Percentiles rank a stretch among this genome's conserved stretches.
Conservation (phyloP, 139 green algal genomes). For the Picochlorum sp. region DNA sequence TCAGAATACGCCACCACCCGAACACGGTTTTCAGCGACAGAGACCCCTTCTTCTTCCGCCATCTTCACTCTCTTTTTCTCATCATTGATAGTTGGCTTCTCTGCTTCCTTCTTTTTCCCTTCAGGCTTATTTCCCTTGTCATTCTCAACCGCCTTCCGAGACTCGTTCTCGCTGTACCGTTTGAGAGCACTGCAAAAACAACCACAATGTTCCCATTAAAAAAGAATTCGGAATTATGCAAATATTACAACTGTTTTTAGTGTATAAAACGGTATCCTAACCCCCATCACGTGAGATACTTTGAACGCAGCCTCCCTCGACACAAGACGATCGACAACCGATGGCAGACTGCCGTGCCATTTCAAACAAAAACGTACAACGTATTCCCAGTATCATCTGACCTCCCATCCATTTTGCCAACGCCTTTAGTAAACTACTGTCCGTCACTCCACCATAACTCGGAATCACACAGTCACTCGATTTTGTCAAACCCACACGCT, state of each 20-base stretch:
- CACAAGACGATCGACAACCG: no score
- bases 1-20: slow-evolving; percentile 24
- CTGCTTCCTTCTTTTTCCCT: not conserved
- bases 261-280: no score
- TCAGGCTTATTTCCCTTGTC: not conserved
- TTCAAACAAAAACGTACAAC: not conserved
- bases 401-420: not conserved
- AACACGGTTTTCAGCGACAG: slow-evolving; percentile 1
- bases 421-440: no score
- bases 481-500: no score
- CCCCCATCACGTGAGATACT: no score
- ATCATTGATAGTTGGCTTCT: not conserved
- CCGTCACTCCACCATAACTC: no score
- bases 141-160: no score
- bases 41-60: not conserved
- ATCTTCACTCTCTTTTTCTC: not conserved
- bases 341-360: no score
- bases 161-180: not conserved
- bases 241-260: no score
- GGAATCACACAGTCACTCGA: no score
- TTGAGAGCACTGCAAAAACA: not conserved
- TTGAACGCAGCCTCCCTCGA: no score
- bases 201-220: not conserved
- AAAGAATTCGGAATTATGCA: not conserved
- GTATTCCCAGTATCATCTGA: not conserved